Evolutionary conservation across 192 early-diverging fungal species (phyloP), one percentile per base, ranked within the genome.

Genomic region (Linnemannia zychae): DNA sequence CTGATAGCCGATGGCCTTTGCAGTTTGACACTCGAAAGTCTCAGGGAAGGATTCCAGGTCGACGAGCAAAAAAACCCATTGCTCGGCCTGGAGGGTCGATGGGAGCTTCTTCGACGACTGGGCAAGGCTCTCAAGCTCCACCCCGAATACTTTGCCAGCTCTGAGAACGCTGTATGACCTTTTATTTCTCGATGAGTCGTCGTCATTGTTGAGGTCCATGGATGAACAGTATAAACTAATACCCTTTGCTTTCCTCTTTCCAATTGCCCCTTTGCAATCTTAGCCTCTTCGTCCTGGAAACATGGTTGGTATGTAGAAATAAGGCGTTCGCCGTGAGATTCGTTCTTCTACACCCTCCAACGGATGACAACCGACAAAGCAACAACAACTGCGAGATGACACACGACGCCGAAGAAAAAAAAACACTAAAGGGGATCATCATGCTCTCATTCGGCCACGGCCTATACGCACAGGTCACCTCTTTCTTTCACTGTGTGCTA

Each of bases 31-130:
- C 65, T 88, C 1, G 86, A 92, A 37, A 83, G 86, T 20, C 86
- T 96, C 17, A 44, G 78, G 16, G 63, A 85, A 18, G 95, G 95
- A 9, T 96, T 98, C 88, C 97, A 99, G 84, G 96, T 97, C 4
- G 87, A 91, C 12, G 89, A 88, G 16, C 37, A 73, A 20, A 84
- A 84, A 31, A 99, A 99, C 77, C 93, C 94, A 18, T 89, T 99
- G 76, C 92, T 95, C 20, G 98, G 96, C 17, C 87, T 94, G 15
- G 92, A 94, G 50, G 96, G 96, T 67, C 95, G 97, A 34, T 90
- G 91, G 49, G 76, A 91, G 65, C 87, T 97, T 16, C 89, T 97
- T 49, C 87, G 91, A 36, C 88, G 91, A 9, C 87, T 98, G 20
- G 95, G 94, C 9, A 47, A 65, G 4, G 91, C 93, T 0, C 81